These are phyloP conservation scores for Sporisorium exsertum DNA, from an alignment of 1,284 basidiomycete genomes.

Conservation along the genomic window DNA sequence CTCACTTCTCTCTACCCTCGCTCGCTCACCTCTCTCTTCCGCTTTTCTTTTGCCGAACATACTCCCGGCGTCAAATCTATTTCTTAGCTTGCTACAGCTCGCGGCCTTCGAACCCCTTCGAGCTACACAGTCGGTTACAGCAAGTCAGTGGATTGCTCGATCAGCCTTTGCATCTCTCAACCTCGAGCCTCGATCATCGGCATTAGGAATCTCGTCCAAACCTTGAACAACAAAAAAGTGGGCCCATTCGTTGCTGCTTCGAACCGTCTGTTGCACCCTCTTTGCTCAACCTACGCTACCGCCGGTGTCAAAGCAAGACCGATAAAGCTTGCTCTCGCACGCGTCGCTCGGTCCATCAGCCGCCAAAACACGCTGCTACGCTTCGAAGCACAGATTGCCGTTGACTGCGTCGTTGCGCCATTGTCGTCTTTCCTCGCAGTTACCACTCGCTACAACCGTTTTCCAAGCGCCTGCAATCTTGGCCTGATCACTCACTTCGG, in stretches of 20 bases:
- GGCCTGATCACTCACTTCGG: neutral
- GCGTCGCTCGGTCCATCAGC: neutral
- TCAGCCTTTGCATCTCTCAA: slow-evolving; percentile 8
- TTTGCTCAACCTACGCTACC: slow-evolving; percentile 5
- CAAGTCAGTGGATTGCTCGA: slow-evolving; percentile 1
- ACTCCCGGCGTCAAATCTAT: neutral
- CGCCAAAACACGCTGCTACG: neutral
- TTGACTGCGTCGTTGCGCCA: neutral
- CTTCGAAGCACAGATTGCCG: neutral
- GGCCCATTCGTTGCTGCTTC: neutral
- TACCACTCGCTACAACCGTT: neutral
- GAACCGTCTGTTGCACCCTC: slow-evolving; percentile 6
- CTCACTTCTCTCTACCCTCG: neutral
- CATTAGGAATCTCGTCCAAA: slow-evolving; percentile 5
- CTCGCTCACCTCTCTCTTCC: neutral
- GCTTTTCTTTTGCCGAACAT: neutral
- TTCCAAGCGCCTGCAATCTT: neutral
- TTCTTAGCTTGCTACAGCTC: neutral
- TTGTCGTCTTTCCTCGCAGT: neutral
- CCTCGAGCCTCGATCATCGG: slow-evolving; percentile 20
- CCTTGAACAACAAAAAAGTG: neutral
- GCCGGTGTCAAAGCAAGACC: slow-evolving; percentile 4
- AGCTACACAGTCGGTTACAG: neutral
- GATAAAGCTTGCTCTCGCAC: neutral
- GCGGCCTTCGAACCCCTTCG: neutral